Evolutionary conservation across 2,329 filamentous ascomycete species (phyloP).

Genomic region (Achaetomium macrosporum): DNA sequence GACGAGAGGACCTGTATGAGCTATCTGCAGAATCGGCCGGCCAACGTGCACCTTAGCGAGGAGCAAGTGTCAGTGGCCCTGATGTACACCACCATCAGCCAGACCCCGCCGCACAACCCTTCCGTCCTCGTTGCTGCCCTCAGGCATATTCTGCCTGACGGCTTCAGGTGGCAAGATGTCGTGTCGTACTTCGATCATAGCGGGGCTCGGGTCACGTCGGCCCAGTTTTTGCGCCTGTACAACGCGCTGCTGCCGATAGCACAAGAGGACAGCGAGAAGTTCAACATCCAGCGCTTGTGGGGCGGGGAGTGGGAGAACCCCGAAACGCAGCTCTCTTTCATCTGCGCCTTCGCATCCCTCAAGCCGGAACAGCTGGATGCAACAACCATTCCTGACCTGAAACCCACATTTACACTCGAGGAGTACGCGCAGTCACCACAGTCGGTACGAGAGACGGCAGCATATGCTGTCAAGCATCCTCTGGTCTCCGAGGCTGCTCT

Average conservation of each 20-base stretch:
- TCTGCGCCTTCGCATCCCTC: slow-evolving; percentile 77
- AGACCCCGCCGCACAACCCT: slow-evolving; percentile 48
- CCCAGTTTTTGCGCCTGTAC: slow-evolving; percentile 78
- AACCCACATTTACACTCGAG: slow-evolving; percentile 65
- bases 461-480: slow-evolving; percentile 70
- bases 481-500: slow-evolving; percentile 84
- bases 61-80: slow-evolving; percentile 78
- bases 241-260: slow-evolving; percentile 71
- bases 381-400: slow-evolving; percentile 74
- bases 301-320: slow-evolving; percentile 82
- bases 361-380: slow-evolving; percentile 73
- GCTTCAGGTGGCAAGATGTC: slow-evolving; percentile 67
- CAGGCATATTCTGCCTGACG: slow-evolving; percentile 53
- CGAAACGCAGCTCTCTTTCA: slow-evolving; percentile 88
- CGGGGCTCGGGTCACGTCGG: slow-evolving; percentile 65
- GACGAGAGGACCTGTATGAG: slow-evolving; percentile 62
- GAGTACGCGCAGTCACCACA: slow-evolving; percentile 47
- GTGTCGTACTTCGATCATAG: slow-evolving; percentile 76
- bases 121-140: slow-evolving; percentile 55
- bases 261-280: slow-evolving; percentile 48
- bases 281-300: slow-evolving; percentile 88
- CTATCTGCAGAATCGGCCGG: slow-evolving; percentile 48
- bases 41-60: slow-evolving; percentile 61
- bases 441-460: slow-evolving; percentile 47
- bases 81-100: slow-evolving; percentile 58